Evolutionary conservation across 2,329 filamentous ascomycete species (phyloP).

Genomic region (Calonectria fujianensis): DNA sequence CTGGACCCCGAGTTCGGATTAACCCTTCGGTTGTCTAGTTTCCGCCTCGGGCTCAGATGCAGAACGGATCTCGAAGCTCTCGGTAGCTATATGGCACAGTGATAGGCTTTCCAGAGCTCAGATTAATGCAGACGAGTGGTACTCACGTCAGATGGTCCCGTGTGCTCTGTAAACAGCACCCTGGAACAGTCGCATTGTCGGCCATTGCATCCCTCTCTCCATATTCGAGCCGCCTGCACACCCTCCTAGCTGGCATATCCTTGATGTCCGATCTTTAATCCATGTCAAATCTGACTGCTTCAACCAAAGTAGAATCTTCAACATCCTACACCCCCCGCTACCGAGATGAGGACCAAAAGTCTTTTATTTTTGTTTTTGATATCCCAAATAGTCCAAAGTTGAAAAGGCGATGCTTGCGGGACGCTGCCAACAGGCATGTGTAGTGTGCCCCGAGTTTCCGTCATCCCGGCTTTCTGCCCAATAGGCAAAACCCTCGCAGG

Average conservation of each 20-base stretch:
- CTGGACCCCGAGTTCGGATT: constrained; percentile 31
- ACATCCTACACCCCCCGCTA: constrained; percentile 37
- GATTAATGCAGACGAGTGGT: constrained; percentile 24
- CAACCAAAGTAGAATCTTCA: constrained; percentile 32
- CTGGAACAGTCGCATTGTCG: constrained; percentile 10
- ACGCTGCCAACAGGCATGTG: constrained; percentile 17
- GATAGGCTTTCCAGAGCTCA: constrained; percentile 25
- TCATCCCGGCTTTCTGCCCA: constrained; percentile 35
- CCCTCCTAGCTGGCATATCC: constrained; percentile 36
- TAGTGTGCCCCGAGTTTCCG: constrained; percentile 23
- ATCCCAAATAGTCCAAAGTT: constrained; percentile 26
- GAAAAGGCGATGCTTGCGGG: constrained; percentile 45
- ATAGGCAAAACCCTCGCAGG: constrained; percentile 29
- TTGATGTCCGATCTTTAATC: constrained; percentile 45
- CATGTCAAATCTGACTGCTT: constrained; percentile 45
- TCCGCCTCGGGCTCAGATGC: constrained; percentile 29
- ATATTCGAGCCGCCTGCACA: constrained; percentile 15
- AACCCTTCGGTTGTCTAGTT: constrained; percentile 16
- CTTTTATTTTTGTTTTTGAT: neutral
- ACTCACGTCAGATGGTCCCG: constrained; percentile 27
- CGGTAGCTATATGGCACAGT: constrained; percentile 20
- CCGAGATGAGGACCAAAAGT: constrained; percentile 39
- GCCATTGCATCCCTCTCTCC: neutral
- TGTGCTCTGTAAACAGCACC: constrained; percentile 11
- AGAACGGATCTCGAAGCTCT: constrained; percentile 4